Percentiles rank a stretch among this genome's conserved stretches.
These are phyloP conservation scores for Nakazawaea wickerhamii DNA, from an alignment of 805 yeast genomes.

Conservation along the genomic window DNA sequence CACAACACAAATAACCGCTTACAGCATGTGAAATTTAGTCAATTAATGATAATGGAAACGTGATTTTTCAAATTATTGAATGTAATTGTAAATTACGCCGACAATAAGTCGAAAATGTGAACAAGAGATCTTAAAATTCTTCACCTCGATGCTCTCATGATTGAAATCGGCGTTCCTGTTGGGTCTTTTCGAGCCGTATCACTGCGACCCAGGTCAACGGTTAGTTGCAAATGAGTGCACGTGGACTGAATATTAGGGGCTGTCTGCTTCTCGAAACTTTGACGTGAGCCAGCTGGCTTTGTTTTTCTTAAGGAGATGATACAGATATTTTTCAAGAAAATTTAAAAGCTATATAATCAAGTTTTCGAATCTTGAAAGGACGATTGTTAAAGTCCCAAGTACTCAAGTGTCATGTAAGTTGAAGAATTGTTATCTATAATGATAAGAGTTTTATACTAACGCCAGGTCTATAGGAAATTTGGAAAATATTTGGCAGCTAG, in stretches of 20 bases:
- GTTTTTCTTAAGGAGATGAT: not conserved
- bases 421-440: not conserved
- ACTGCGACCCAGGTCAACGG: too few species aligned
- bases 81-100: too few species aligned
- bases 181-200: too few species aligned
- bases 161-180: too few species aligned
- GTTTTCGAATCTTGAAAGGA: not conserved
- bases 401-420: not conserved
- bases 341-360: not conserved
- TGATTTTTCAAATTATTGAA: too few species aligned
- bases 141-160: too few species aligned
- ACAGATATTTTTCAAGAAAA: not conserved
- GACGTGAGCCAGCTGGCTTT: not conserved
- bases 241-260: not conserved
- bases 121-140: too few species aligned
- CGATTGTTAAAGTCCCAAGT: not conserved
- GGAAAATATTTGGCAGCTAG: constrained; percentile 94
- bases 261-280: not conserved
- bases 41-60: too few species aligned
- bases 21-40: too few species aligned
- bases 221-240: not conserved
- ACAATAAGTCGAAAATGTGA: too few species aligned
- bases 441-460: not conserved
- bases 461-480: constrained; percentile 55
- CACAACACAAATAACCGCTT: too few species aligned